Percentiles rank a stretch among this genome's conserved stretches.
Evolutionary conservation across 371 early-diverging fungal species (phyloP).

Genomic region (Lichtheimia ornata): DNA sequence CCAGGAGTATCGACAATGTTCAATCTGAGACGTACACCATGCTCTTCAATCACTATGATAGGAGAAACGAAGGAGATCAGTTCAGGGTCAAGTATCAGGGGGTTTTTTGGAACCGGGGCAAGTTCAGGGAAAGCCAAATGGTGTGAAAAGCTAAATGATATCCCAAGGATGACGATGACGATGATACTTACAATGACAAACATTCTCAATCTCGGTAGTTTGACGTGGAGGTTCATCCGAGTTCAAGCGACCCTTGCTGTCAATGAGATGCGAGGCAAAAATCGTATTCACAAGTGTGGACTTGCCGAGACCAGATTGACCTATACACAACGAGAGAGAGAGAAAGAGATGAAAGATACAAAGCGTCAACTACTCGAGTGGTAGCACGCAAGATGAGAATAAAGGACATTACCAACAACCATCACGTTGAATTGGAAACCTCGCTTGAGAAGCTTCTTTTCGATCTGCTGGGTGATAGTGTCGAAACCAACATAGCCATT

Average conservation of each 20-base stretch:
- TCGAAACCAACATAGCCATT: constrained; percentile 95
- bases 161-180: neutral
- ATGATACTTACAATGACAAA: constrained; percentile 65
- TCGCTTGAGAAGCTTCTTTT: constrained; percentile 89
- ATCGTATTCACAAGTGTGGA: constrained; percentile 97
- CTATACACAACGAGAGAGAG: constrained; percentile 46
- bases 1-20: constrained; percentile 83
- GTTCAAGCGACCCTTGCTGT: constrained; percentile 75
- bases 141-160: neutral
- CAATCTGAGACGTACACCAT: constrained; percentile 75
- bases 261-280: constrained; percentile 80
- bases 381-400: neutral
- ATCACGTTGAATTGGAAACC: constrained; percentile 96
- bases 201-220: constrained; percentile 85
- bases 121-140: neutral
- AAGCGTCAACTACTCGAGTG: neutral
- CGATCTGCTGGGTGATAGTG: constrained; percentile 91
- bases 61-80: constrained; percentile 7
- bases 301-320: constrained; percentile 97
- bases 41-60: constrained; percentile 73
- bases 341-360: no score
- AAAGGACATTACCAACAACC: constrained; percentile 73
- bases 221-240: constrained; percentile 74
- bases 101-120: neutral
- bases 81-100: constrained; percentile 1